These are phyloP conservation scores for Penicillium ochrochloron DNA, from an alignment of 495 filamentous ascomycete genomes.

Conservation along the genomic window DNA sequence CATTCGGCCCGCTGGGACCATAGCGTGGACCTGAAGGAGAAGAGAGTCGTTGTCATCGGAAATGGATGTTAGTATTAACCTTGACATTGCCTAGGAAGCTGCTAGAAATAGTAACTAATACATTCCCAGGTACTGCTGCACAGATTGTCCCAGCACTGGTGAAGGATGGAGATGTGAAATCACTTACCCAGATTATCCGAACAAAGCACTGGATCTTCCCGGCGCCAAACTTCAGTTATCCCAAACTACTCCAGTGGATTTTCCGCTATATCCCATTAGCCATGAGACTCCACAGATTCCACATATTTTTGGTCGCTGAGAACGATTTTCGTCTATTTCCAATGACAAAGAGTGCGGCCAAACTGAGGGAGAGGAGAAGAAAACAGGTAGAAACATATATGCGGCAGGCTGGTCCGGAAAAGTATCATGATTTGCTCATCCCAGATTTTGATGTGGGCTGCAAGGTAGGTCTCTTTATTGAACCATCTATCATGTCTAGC, in stretches of 20 bases:
- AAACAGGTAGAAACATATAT: conserved; percentile 44
- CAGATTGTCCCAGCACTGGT: conserved; percentile 49
- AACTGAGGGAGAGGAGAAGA: conserved; percentile 37
- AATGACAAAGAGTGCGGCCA: conserved; percentile 30
- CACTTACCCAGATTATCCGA: conserved; percentile 36
- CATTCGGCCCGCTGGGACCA: conserved; percentile 65
- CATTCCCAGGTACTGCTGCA: conserved; percentile 42
- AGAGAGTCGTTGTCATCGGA: conserved; percentile 63
- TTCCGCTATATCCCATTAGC: conserved; percentile 32
- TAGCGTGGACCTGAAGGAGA: conserved; percentile 56
- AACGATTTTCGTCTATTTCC: conserved; percentile 44
- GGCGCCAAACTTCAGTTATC: conserved; percentile 26
- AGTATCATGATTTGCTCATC: conserved; percentile 60
- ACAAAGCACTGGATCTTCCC: conserved; percentile 36
- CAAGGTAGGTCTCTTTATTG: conserved; percentile 38
- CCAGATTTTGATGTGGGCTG: conserved; percentile 60
- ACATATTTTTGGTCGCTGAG: conserved; percentile 36
- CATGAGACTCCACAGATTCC: conserved; percentile 29
- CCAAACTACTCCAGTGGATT: conserved; percentile 26
- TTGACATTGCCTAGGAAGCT: too few relatives aligned
- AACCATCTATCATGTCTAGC: too few relatives aligned
- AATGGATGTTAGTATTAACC: conserved; percentile 38
- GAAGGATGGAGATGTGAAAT: conserved; percentile 25
- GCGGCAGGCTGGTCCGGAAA: conserved; percentile 48
- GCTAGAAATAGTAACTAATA: too few relatives aligned